These are phyloP conservation scores for Trichoderma asperellum DNA, from an alignment of 2,329 filamentous ascomycete species.

Conservation along the genomic window DNA sequence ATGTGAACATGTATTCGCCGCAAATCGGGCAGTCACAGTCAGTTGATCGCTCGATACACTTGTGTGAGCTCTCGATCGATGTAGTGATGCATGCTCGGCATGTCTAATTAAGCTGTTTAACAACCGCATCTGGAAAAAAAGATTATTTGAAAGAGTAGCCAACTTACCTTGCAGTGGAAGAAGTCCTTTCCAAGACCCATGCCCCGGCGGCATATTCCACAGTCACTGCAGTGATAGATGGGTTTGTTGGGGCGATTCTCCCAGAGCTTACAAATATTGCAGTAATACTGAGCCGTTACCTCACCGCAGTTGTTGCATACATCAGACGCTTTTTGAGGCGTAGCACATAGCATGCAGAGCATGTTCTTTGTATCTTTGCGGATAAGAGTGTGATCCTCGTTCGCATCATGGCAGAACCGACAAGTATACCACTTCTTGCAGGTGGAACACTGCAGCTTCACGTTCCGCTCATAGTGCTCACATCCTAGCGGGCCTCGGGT, in stretches of 20 bases:
- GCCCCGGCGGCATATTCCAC: conserved; percentile 90
- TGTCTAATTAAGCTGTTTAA: conserved; percentile 55
- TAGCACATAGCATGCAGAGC: conserved; percentile 94
- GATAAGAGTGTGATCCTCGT: conserved; percentile 77
- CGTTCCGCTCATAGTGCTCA: conserved; percentile 90
- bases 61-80: conserved; percentile 80
- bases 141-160: neutral
- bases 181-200: conserved; percentile 94
- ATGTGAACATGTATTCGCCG: conserved; percentile 94
- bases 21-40: conserved; percentile 98
- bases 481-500: conserved; percentile 69
- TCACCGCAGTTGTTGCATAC: conserved; percentile 77
- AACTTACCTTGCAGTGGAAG: conserved; percentile 88
- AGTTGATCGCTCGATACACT: conserved; percentile 90
- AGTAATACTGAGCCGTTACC: conserved; percentile 86
- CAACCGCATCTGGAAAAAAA: neutral
- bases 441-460: conserved; percentile 90
- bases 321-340: conserved; percentile 80
- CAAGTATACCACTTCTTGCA: conserved; percentile 95
- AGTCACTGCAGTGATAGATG: conserved; percentile 96
- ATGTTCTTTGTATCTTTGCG: conserved; percentile 88
- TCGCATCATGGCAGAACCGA: conserved; percentile 87
- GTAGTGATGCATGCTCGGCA: conserved; percentile 96
- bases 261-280: conserved; percentile 93
- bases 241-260: conserved; percentile 88